Percentiles rank a stretch among this genome's conserved stretches.
phyloP scores from a whole-genome alignment of 495 filamentous ascomycete species.

The Pseudotulostoma volvatum region DNA sequence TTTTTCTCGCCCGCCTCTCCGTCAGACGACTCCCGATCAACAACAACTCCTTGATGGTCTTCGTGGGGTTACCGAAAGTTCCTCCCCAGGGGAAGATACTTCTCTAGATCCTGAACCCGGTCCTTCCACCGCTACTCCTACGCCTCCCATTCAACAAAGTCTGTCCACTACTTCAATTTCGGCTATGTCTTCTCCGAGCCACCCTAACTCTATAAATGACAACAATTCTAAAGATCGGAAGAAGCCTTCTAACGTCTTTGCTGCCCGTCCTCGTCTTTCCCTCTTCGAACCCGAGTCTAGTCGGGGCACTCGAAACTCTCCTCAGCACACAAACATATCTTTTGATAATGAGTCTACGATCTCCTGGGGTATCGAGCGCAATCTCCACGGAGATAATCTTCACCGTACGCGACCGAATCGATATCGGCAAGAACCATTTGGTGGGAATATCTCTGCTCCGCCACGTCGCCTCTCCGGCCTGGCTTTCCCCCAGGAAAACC shows the following conservation, averaged over 20 bases:
- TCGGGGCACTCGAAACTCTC: no score
- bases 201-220: no score
- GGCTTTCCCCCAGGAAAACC: no score
- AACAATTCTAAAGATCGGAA: no score
- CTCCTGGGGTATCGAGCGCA: conserved; percentile 23
- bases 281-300: no score
- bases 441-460: conserved; percentile 22
- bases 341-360: conserved; percentile 22
- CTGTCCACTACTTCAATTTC: conserved; percentile 23
- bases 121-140: conserved; percentile 21
- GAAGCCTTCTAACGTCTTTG: no score
- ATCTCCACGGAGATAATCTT: conserved; percentile 24
- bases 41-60: conserved; percentile 17
- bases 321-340: conserved; percentile 12
- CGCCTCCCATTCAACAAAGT: conserved; percentile 21
- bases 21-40: no score
- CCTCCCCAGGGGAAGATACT: conserved; percentile 3
- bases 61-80: conserved; percentile 11
- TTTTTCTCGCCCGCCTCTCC: no score
- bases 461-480: conserved; percentile 26
- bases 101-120: conserved; percentile 3
- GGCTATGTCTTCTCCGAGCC: no score
- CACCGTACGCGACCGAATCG: conserved; percentile 20
- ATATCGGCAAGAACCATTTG: conserved; percentile 14
- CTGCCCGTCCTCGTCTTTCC: no score